A percentile compares a stretch with the other conserved stretches of the same genome.
Conservation (phyloP, 345 rosid genomes). For the Pugionium dolabratum region DNA sequence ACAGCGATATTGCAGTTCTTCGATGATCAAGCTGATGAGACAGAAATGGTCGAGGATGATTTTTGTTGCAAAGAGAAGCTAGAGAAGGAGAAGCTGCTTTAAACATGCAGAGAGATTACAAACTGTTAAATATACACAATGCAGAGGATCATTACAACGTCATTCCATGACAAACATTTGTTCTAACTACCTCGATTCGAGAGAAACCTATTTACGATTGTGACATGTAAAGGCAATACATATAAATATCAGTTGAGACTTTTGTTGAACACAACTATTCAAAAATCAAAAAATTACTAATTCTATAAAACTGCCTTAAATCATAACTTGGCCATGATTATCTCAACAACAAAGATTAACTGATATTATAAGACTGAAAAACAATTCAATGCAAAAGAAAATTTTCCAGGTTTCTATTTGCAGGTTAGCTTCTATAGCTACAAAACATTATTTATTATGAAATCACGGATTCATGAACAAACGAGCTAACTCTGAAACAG, state of each 20-base stretch:
- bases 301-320: too few relatives aligned
- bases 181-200: background rate
- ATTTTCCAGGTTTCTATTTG: too few relatives aligned
- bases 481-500: constrained; percentile 2
- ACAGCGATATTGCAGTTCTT: background rate
- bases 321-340: too few relatives aligned
- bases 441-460: background rate
- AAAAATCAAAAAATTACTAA: too few relatives aligned
- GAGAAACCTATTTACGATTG: constrained; percentile 12
- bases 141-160: constrained; percentile 19
- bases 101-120: constrained; percentile 29
- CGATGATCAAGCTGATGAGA: background rate
- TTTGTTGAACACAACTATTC: background rate
- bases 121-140: constrained; percentile 21
- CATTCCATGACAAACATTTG: constrained; percentile 4
- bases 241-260: background rate
- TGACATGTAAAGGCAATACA: constrained; percentile 7
- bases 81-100: constrained; percentile 26
- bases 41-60: too few relatives aligned
- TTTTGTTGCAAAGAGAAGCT: constrained; percentile 16
- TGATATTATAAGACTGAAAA: too few relatives aligned
- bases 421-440: background rate
- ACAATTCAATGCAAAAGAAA: too few relatives aligned
- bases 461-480: background rate
- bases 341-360: too few relatives aligned